Base-by-base conservation (phyloP, 352 stramenopile genomes). In the Phytophthora pistaciae region DNA sequence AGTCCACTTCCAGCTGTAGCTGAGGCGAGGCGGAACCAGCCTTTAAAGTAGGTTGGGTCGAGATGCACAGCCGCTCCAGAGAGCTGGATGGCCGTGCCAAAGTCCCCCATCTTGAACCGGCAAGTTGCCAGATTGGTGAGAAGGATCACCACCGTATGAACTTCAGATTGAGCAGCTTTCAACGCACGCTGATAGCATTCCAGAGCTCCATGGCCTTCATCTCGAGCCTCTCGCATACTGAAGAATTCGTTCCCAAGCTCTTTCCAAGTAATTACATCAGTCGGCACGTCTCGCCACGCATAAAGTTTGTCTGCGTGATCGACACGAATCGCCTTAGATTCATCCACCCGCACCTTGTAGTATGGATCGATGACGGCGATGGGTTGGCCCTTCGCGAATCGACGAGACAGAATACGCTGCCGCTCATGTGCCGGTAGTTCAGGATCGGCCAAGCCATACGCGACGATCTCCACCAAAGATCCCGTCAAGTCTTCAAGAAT, bases 401-500 rank as follows among this genome's bases (percentile, higher is more conserved):
- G 44, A 11, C 52, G 33, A 1, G 58, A 60, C 18, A 79, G 27
- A 5, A 48, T 14, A 20, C 14, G 20, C 29, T 79, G 71, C 7
- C 48, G 44, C 25, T 79, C 56, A 11, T 46, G 11, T 9, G 52
- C 18, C 13, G 61, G 66, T 11, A 78, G n/a, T 0, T 76, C 25
- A 0, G 48, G 3, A 23, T 71, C 27, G 14, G 72, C 62, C 18
- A 82, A 44, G 20, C 63, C 70, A 16, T 82, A 82, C 21, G 42
- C 60, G 5, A 55, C 70, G 52, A 78, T 58, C 16, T 82, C 74
- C 18, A 82, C 63, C 20, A 82, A 57, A 29, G 27, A 27, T 0
- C 74, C 74, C 9, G 56, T 77, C 11, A 82, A 67, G 42, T 82
- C 70, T 52, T 79, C 67, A 7, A 82, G 31, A 40, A 82, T 21